Conservation (phyloP, 805 yeast genomes). For the Starmerella sirachaensis region DNA sequence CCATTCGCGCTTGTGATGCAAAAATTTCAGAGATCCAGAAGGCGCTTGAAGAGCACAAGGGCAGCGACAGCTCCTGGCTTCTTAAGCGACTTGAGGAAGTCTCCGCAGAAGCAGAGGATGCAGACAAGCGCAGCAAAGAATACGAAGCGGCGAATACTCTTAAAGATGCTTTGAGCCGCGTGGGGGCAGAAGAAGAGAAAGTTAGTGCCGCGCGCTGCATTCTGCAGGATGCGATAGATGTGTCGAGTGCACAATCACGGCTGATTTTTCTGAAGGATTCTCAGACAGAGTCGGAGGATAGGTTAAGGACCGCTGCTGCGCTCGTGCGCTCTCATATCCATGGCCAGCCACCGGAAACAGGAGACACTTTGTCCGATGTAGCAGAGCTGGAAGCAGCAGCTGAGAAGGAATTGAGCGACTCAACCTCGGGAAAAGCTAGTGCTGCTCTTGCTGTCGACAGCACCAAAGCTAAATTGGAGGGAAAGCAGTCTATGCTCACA, state of each 20-base stretch:
- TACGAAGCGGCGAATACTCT: not conserved
- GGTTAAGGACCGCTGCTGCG: not conserved
- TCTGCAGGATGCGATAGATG: conserved; percentile 15
- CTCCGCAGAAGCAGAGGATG: not conserved
- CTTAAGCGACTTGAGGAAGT: not conserved
- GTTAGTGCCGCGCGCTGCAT: conserved; percentile 4
- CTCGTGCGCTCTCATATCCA: not conserved
- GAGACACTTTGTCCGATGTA: not conserved
- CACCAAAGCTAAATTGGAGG: not conserved
- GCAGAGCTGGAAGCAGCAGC: not conserved
- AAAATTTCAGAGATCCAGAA: not conserved
- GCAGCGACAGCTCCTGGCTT: not conserved
- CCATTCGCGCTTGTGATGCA: conserved; percentile 9
- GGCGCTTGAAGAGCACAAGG: not conserved
- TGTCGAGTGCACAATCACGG: conserved; percentile 11
- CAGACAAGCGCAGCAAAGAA: not conserved
- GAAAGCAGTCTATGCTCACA: not conserved
- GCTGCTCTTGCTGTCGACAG: not conserved
- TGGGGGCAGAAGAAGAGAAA: conserved; percentile 1
- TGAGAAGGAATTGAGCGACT: not conserved
- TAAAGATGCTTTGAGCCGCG: not conserved
- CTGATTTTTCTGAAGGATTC: conserved; percentile 15
- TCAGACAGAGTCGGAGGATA: not conserved
- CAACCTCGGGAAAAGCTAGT: not conserved
- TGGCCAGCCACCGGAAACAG: too few species aligned